Percentiles rank a stretch among this genome's conserved stretches.
These are phyloP conservation scores for Tremella fuciformis DNA, from an alignment of 768 basidiomycete genomes.

Conservation along the genomic window DNA sequence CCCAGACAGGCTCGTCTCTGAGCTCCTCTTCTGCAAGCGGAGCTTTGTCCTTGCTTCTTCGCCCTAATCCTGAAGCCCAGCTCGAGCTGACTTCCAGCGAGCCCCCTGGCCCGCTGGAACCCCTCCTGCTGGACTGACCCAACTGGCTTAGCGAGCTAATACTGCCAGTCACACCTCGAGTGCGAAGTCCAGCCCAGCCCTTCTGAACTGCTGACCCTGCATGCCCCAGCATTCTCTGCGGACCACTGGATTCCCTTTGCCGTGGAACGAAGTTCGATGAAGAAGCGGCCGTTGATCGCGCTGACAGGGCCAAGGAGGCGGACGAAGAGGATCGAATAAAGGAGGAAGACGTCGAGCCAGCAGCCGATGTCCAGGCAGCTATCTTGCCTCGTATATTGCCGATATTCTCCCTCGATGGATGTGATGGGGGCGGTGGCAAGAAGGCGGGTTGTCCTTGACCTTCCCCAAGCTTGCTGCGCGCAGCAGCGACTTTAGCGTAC, in stretches of 20 bases:
- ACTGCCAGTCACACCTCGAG: constrained; percentile 38
- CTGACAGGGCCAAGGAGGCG: constrained; percentile 13
- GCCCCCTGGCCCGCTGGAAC: constrained; percentile 9
- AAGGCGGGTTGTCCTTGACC: constrained; percentile 38
- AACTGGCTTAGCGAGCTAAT: constrained; percentile 29
- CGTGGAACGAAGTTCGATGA: constrained; percentile 5
- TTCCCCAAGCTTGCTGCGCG: constrained; percentile 30
- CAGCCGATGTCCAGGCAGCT: constrained; percentile 40
- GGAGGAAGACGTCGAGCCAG: constrained; percentile 14
- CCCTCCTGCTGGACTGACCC: constrained; percentile 12
- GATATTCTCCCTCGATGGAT: constrained; percentile 31
- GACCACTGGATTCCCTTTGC: constrained; percentile 32
- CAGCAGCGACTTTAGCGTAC: constrained; percentile 26
- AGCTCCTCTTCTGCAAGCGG: constrained; percentile 24
- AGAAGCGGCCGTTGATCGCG: constrained; percentile 4
- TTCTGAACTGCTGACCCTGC: constrained; percentile 45
- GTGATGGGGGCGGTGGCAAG: constrained; percentile 30
- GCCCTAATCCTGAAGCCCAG: constrained; percentile 21
- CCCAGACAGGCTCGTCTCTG: constrained; percentile 38
- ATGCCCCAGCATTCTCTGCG: constrained; percentile 35
- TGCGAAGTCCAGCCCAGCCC: constrained; percentile 42
- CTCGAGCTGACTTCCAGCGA: constrained; percentile 8
- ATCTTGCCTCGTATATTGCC: constrained; percentile 35
- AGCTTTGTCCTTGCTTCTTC: constrained; percentile 21
- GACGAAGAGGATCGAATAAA: constrained; percentile 34